Evolutionary conservation across 2,329 filamentous ascomycete genomes (phyloP).

Genomic region (Chrysoporthe puriensis): DNA sequence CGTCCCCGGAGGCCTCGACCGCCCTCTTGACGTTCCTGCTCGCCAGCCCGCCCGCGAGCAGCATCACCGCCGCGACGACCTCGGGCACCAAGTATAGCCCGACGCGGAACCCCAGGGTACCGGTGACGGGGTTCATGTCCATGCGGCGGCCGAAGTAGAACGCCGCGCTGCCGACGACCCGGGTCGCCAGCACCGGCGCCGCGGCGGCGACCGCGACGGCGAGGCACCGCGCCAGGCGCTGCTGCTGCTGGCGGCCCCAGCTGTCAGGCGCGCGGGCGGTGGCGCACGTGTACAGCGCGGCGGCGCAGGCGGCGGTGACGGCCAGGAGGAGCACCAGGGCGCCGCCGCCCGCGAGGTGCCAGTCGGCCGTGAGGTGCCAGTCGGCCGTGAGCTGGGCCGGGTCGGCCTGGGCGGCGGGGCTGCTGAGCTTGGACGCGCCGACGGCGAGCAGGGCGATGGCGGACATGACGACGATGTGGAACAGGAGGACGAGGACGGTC

Average conservation of each 20-base stretch:
- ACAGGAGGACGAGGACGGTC: conserved; percentile 28
- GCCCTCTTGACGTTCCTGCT: conserved; percentile 8
- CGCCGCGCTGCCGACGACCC: conserved; percentile 32
- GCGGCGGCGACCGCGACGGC: conserved; percentile 32
- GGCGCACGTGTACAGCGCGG: conserved; percentile 25
- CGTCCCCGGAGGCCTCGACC: neutral
- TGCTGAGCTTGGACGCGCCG: conserved; percentile 31
- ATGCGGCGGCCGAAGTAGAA: conserved; percentile 33
- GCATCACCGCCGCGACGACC: conserved; percentile 22
- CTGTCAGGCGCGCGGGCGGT: neutral
- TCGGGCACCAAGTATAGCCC: conserved; percentile 35
- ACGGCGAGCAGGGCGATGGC: conserved; percentile 34
- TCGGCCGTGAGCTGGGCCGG: conserved; percentile 22
- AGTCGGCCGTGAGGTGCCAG: conserved; percentile 11
- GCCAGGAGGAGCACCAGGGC: conserved; percentile 34
- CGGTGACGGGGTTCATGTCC: conserved; percentile 32
- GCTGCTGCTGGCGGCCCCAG: neutral
- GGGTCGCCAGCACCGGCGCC: conserved; percentile 33
- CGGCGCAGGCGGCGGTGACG: conserved; percentile 29
- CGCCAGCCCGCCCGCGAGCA: conserved; percentile 15
- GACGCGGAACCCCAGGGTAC: conserved; percentile 31
- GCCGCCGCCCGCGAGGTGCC: conserved; percentile 32
- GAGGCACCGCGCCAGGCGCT: conserved; percentile 24
- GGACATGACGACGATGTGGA: conserved; percentile 33
- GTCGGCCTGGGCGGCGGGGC: conserved; percentile 15